A percentile compares a stretch with the other conserved stretches of the same genome.
phyloP scores from a whole-genome alignment of 2,329 filamentous ascomycete species.

The Remersonia thermophila region DNA sequence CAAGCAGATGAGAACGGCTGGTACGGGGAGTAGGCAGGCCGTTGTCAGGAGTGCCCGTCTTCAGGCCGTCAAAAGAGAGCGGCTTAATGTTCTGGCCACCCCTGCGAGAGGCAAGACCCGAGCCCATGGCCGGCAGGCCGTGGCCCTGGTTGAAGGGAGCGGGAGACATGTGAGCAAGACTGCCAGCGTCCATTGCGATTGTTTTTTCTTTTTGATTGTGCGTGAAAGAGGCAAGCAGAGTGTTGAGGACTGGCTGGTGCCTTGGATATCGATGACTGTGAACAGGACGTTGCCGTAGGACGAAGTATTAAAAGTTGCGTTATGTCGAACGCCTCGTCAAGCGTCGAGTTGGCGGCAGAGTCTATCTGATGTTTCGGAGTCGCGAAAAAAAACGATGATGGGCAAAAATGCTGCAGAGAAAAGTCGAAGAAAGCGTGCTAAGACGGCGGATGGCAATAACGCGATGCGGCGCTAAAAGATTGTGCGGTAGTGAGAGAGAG shows the following conservation, averaged over 20 bases:
- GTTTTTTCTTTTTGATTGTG: no score
- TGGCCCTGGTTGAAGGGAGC: constrained; percentile 61
- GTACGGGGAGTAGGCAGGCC: constrained; percentile 74
- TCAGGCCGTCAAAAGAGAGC: constrained; percentile 63
- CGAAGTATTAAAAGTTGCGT: no score
- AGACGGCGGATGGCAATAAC: no score
- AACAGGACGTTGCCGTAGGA: no score
- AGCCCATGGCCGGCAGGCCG: constrained; percentile 57
- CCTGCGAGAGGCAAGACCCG: constrained; percentile 71
- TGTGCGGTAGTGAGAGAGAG: no score
- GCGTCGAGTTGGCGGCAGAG: no score
- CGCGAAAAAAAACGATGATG: neutral
- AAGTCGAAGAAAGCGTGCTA: no score
- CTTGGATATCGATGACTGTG: neutral
- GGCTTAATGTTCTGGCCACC: constrained; percentile 85
- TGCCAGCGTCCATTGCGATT: constrained; percentile 73
- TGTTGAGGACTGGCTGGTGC: neutral
- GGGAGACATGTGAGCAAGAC: constrained; percentile 99
- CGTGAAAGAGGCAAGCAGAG: constrained; percentile 10
- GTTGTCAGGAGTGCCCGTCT: constrained; percentile 55
- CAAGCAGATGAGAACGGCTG: constrained; percentile 86
- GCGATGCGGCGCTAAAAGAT: no score
- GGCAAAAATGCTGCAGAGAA: no score
- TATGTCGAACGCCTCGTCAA: no score
- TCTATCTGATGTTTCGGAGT: neutral